Evolutionary conservation across 192 early-diverging fungal species (phyloP), one percentile per base, ranked within the genome.

Genomic region (Gryganskiella cystojenkinii): DNA sequence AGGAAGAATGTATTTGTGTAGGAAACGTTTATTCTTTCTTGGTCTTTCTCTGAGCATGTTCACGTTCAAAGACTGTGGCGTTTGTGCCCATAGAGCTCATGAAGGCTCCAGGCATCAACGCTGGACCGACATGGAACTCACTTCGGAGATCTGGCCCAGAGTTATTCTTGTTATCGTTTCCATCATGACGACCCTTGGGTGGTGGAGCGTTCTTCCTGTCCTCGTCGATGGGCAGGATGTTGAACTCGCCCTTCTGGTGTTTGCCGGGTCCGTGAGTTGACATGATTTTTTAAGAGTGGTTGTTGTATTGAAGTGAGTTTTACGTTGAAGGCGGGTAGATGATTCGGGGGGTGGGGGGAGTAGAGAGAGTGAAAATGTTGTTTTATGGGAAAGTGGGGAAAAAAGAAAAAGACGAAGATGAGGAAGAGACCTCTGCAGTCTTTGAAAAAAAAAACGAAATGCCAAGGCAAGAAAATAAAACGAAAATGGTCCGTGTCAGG

Each of bases 151-250:
- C 57, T 5, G 56, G 51, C 3, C 63, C 71, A 6, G 27, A 31
- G 7, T 31, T 19, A 14, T 33, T 50, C 1, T 28, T 24, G 19
- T 24, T 24, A 11, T 33, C n/a, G 22, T 24, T 27, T 8, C 42
- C 31, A 10, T 19, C 19, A 24, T 78, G 64, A 11, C 45, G 52
- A 17, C 65, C 55, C 44, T 67, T 56, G 35, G 73, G 73, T n/a
- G 73, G 65, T 27, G 73, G 73, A 19, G 54, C 45, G 55, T 78
- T 57, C 60, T 78, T 78, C 33, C 68, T 78, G 55, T 68, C 66
- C 25, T 78, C 73, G 47, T 78, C 73, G 13, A 78, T 28, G 34
- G 73, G 73, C n/a, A 78, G 42, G 55, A 78, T 78, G 40, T 78
- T 31, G 60, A 78, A 78, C 60, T 78, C 73, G 44, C 60, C 66